Evolutionary conservation across 2,329 filamentous ascomycete species (phyloP).

Genomic region (Zalaria sp.): DNA sequence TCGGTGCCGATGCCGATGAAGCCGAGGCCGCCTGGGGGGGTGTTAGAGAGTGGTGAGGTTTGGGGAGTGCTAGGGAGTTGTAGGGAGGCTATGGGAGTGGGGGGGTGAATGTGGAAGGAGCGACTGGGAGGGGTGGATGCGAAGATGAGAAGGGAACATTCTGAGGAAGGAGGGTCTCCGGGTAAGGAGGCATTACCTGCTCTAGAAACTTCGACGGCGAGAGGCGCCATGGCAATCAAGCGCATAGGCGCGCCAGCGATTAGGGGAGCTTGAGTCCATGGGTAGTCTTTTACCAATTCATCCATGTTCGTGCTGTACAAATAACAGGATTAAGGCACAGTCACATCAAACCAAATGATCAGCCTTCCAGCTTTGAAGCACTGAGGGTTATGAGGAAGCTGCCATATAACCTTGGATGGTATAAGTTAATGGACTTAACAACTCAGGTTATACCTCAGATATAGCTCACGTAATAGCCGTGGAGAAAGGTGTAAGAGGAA

Average conservation of each 20-base stretch:
- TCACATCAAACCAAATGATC: not conserved
- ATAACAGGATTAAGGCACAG: not conserved
- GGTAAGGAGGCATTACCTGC: slow-evolving; percentile 21
- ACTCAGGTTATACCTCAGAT: too few species aligned
- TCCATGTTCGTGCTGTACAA: not conserved
- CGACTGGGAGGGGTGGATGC: not conserved
- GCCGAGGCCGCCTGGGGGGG: slow-evolving; percentile 23
- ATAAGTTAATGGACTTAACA: too few species aligned
- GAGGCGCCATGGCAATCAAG: slow-evolving; percentile 39
- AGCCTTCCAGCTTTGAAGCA: not conserved
- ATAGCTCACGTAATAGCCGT: too few species aligned
- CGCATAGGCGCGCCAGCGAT: slow-evolving; percentile 57
- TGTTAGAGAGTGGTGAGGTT: not conserved
- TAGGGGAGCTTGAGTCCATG: slow-evolving; percentile 45
- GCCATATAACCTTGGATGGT: too few species aligned
- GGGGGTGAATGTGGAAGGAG: too few species aligned
- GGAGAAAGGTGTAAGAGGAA: too few species aligned
- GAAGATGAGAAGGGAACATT: not conserved
- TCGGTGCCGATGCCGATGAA: slow-evolving; percentile 28
- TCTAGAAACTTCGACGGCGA: slow-evolving; percentile 46
- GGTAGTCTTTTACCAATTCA: slow-evolving; percentile 27
- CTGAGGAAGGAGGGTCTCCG: too few species aligned
- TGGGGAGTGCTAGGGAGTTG: not conserved
- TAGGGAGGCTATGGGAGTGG: too few species aligned
- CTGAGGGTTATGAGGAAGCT: too few species aligned